Evolutionary conservation across 148 eudicot species (phyloP).

Genomic region (Fagopyrum esculentum): DNA sequence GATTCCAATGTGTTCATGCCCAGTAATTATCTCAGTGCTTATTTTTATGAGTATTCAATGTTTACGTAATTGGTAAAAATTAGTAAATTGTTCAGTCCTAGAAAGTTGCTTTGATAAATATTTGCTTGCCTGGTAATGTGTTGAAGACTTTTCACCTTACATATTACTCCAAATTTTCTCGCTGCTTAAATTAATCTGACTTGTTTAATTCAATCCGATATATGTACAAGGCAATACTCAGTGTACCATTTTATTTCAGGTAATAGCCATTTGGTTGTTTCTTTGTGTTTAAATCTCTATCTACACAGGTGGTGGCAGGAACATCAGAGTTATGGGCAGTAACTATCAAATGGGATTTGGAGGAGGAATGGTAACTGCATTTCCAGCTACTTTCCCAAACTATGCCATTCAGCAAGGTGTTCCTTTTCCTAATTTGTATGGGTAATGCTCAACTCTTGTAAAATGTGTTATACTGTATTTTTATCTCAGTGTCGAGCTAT

Average conservation of each 20-base stretch:
- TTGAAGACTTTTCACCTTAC: not conserved
- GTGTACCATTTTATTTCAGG: not conserved
- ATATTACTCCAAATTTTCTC: not conserved
- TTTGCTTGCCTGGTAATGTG: not conserved
- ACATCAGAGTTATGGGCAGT: constrained; percentile 1
- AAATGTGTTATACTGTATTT: not conserved
- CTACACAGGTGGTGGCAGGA: not conserved
- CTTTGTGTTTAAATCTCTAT: not conserved
- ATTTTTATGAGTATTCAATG: not conserved
- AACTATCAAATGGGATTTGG: constrained; percentile 12
- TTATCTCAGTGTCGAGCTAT: not conserved
- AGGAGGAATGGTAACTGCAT: constrained; percentile 7
- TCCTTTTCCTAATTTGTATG: constrained; percentile 14
- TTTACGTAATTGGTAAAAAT: not conserved
- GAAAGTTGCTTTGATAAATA: not conserved
- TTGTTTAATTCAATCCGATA: not conserved
- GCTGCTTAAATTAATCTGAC: not conserved
- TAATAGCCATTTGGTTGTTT: not conserved
- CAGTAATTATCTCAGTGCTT: not conserved
- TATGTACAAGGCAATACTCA: not conserved
- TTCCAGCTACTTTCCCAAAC: constrained; percentile 12
- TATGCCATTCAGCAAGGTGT: constrained; percentile 14
- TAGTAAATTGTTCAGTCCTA: not conserved
- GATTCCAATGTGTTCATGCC: not conserved
- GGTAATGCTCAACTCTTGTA: not conserved